Evolutionary conservation across 2,329 filamentous ascomycete genomes (phyloP), one percentile per base, ranked within the genome.

Genomic region (Sporothrix protearum): DNA sequence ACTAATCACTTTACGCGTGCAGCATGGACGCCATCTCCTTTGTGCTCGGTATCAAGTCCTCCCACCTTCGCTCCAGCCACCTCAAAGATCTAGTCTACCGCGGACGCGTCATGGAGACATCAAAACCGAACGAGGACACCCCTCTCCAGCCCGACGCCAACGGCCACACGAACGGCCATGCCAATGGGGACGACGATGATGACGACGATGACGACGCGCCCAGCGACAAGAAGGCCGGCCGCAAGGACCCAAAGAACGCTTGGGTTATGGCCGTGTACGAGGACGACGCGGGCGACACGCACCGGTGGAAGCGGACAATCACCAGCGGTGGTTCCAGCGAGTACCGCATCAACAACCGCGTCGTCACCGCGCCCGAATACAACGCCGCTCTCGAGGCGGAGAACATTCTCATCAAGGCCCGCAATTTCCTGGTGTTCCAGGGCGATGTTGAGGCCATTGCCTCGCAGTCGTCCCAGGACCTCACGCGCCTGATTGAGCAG

Each of bases 251-350:
- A 0, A 96, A 94, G 80, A 96, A 91, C 2, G 96, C 96, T 2
- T 99, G 95, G 95, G 96, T 99, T 16, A 98, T 97, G 94, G 96
- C 96, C 39, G 95, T 99, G 19, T 99, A 98, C 80, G 94, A 97
- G 79, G 96, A 99, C 78, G 96, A 99, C 79, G 94, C 94, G 1
- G 95, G 94, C 63, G 93, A 97, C 77, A 93, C 97, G 80, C 94
- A 97, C 79, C 90, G 91, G 76, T 99, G 96, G 96, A 97, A 97
- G 83, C 92, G 96, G 73, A 91, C 90, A 75, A 99, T 99, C 80
- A 98, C 94, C 3, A 93, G 87, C 76, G 87, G 90, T 74, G 96
- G 96, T 63, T 89, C 90, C 36, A 97, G 94, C 84, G 95, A 98
- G 81, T 99, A 98, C 81, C 91, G 95, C 73, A 97, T 99, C 85